Conservation (phyloP, 2,329 filamentous ascomycete genomes). For the Sclerotinia spermophila region DNA sequence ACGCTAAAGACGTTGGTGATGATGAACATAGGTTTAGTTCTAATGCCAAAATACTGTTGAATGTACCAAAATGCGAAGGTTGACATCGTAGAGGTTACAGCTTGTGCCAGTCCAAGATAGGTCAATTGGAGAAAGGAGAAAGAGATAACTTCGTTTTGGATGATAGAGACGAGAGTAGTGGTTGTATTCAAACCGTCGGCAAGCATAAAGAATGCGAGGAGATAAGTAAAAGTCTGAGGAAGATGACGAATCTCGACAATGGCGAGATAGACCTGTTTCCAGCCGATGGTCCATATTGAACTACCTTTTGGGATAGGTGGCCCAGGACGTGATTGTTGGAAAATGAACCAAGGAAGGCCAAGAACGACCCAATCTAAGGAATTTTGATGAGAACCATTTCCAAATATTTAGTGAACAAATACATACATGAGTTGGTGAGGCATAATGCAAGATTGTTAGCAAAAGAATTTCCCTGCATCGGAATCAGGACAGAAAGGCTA, state of each 20-base stretch:
- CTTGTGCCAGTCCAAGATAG: slow-evolving; percentile 42
- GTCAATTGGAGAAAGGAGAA: slow-evolving; percentile 43
- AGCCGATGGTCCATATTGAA: slow-evolving; percentile 41
- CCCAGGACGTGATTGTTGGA: slow-evolving; percentile 41
- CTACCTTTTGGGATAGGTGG: slow-evolving; percentile 41
- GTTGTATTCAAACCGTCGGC: slow-evolving; percentile 44
- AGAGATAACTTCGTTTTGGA: slow-evolving; percentile 41
- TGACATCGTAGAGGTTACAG: slow-evolving; percentile 39
- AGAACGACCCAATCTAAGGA: slow-evolving; percentile 41
- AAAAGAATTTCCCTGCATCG: slow-evolving; percentile 38
- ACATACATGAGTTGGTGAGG: slow-evolving; percentile 42
- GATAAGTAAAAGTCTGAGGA: slow-evolving; percentile 43
- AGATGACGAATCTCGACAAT: slow-evolving; percentile 39
- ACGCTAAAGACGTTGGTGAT: slow-evolving; percentile 42
- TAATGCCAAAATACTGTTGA: slow-evolving; percentile 41
- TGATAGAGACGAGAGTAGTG: slow-evolving; percentile 40
- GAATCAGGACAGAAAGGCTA: slow-evolving; percentile 41
- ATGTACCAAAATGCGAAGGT: slow-evolving; percentile 44
- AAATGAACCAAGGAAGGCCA: slow-evolving; percentile 44
- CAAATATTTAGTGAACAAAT: neutral
- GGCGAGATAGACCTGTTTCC: slow-evolving; percentile 42
- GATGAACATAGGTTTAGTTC: slow-evolving; percentile 43
- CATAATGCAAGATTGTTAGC: slow-evolving; percentile 42
- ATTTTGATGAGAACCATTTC: neutral
- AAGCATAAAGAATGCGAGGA: slow-evolving; percentile 42